Evolutionary conservation across 768 basidiomycete genomes (phyloP).

Genomic region (Termitomyces sp.): DNA sequence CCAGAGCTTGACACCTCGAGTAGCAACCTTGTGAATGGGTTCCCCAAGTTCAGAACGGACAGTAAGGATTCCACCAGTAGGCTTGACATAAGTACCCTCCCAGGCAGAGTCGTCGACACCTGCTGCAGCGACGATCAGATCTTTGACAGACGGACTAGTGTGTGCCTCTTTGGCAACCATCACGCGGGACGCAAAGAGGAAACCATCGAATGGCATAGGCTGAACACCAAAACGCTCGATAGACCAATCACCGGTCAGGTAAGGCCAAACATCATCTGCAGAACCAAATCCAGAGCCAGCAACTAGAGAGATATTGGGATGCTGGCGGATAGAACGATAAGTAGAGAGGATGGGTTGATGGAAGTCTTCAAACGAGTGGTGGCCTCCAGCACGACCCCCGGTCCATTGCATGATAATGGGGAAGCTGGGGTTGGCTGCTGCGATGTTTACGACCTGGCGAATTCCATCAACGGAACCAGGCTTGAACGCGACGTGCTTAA

Average conservation of each 20-base stretch:
- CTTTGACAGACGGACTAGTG: constrained; percentile 91
- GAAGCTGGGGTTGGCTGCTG: constrained; percentile 89
- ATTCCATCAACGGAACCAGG: constrained; percentile 98
- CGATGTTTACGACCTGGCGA: constrained; percentile 94
- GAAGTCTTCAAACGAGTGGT: constrained; percentile 98
- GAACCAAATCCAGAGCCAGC: constrained; percentile 96
- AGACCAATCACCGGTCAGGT: constrained; percentile 95
- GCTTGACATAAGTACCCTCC: constrained; percentile 92
- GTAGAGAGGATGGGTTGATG: constrained; percentile 92
- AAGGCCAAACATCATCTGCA: constrained; percentile 94
- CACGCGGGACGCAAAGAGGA: constrained; percentile 92
- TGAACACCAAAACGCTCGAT: constrained; percentile 73
- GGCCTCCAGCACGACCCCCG: constrained; percentile 96
- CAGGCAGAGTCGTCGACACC: constrained; percentile 87
- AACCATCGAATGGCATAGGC: constrained; percentile 98
- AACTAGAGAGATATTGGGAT: constrained; percentile 83
- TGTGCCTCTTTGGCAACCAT: constrained; percentile 99
- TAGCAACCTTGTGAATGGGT: constrained; percentile 99
- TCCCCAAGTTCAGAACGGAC: constrained; percentile 98
- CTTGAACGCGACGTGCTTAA: constrained; percentile 97
- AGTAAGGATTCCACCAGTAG: constrained; percentile 94
- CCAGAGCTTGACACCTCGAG: constrained; percentile 95
- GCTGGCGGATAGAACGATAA: constrained; percentile 85
- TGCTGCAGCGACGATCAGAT: constrained; percentile 90
- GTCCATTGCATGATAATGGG: constrained; percentile 99